Evolutionary conservation across 2,329 filamentous ascomycete species (phyloP).

Genomic region (Ascosphaera pollenicola): DNA sequence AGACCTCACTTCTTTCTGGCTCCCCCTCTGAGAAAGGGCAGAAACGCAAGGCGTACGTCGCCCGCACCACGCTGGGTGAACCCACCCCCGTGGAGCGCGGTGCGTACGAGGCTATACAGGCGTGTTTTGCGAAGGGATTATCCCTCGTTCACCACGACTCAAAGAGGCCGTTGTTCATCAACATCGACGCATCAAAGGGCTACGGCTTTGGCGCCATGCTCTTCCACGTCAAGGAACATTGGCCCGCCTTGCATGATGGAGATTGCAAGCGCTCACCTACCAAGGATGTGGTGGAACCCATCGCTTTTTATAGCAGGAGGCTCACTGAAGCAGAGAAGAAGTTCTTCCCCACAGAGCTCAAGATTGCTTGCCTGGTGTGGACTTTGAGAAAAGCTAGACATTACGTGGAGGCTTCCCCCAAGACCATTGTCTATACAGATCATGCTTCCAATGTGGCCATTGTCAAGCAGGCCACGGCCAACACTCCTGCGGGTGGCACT

Average conservation of each 20-base stretch:
- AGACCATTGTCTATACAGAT: slow-evolving; percentile 1
- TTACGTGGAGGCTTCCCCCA: background rate
- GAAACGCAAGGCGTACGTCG: background rate
- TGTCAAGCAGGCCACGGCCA: background rate
- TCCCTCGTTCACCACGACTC: background rate
- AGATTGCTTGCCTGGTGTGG: slow-evolving; percentile 1
- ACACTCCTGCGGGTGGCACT: background rate
- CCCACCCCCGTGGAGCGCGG: background rate
- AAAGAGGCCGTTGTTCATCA: background rate
- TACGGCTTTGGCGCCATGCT: slow-evolving; percentile 1
- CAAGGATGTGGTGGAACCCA: background rate
- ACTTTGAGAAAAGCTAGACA: slow-evolving; percentile 1
- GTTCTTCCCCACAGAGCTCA: slow-evolving; percentile 1
- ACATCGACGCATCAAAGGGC: slow-evolving; percentile 1
- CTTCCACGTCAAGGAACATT: background rate
- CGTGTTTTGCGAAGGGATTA: background rate
- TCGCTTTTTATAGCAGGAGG: background rate
- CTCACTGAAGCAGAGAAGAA: background rate
- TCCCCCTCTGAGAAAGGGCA: background rate
- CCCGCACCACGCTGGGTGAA: background rate
- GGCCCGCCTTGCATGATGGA: background rate
- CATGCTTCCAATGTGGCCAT: background rate
- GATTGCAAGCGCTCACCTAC: background rate
- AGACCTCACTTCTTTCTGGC: background rate
- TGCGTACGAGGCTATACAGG: background rate